Percentiles rank a stretch among this genome's conserved stretches.
Conservation (phyloP, 1,139 yeast genomes). For the Scheffersomyces cryptocercus region DNA sequence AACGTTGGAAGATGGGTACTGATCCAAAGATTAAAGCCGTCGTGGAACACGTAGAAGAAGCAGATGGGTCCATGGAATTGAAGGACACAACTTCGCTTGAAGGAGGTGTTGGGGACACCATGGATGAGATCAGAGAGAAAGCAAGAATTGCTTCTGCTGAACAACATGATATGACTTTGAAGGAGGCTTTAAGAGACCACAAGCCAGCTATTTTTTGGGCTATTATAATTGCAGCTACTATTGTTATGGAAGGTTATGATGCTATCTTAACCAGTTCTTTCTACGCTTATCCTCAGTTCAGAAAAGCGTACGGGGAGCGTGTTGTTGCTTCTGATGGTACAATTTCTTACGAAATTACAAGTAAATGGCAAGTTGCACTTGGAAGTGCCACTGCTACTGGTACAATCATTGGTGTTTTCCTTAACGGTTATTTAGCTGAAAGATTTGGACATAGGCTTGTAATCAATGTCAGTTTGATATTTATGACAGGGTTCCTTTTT, state of each 20-base stretch:
- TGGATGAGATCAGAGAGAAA: neutral
- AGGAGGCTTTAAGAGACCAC: slow-evolving; percentile 18
- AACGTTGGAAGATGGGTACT: neutral
- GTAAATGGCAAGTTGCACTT: slow-evolving; percentile 25
- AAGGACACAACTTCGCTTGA: neutral
- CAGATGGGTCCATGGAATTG: neutral
- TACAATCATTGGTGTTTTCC: slow-evolving; percentile 21
- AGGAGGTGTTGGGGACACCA: slow-evolving; percentile 1
- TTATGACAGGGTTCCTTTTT: slow-evolving; percentile 23
- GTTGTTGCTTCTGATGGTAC: slow-evolving; percentile 2
- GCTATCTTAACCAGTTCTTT: slow-evolving; percentile 19
- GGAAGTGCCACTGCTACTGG: slow-evolving; percentile 22
- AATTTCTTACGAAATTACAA: slow-evolving; percentile 17
- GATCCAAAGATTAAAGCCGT: neutral
- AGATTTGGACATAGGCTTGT: slow-evolving; percentile 23
- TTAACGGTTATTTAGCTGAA: slow-evolving; percentile 24
- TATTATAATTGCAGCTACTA: slow-evolving; percentile 22
- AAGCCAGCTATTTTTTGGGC: slow-evolving; percentile 25
- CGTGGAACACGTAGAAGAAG: neutral
- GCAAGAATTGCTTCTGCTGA: slow-evolving; percentile 21
- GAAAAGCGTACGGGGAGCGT: slow-evolving; percentile 18
- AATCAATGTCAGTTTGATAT: slow-evolving; percentile 18
- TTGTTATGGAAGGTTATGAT: slow-evolving; percentile 28
- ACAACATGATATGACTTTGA: slow-evolving; percentile 19
- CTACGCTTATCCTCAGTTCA: slow-evolving; percentile 25